Conservation (phyloP, 257 asterid species). For the Gentiana macrophylla region DNA sequence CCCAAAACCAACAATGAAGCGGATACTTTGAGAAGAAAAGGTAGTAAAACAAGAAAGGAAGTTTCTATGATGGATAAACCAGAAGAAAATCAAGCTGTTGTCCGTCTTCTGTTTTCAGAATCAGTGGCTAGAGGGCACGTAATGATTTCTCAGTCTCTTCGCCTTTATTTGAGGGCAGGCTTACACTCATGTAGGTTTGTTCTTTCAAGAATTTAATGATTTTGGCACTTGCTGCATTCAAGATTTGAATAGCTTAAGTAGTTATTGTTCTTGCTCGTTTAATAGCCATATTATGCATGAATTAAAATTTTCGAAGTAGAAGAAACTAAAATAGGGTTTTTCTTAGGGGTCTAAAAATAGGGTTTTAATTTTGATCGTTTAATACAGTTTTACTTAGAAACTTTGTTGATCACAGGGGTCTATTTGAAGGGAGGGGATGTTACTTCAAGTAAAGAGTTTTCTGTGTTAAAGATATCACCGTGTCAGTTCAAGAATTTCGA, state of each 20-base stretch:
- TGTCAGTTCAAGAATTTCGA: constrained; percentile 52
- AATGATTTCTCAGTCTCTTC: constrained; percentile 75
- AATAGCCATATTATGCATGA: no score
- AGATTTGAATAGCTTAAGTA: background rate
- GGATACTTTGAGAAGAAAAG: constrained; percentile 27
- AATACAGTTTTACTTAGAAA: background rate
- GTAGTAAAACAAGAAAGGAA: constrained; percentile 39
- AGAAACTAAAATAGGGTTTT: no score
- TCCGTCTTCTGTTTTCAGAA: constrained; percentile 49
- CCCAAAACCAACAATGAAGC: constrained; percentile 28
- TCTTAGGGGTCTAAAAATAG: no score
- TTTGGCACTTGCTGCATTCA: background rate
- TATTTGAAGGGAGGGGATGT: constrained; percentile 41
- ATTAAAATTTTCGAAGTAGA: no score
- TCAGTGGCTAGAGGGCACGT: constrained; percentile 88
- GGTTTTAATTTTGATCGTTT: background rate
- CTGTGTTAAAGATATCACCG: constrained; percentile 58
- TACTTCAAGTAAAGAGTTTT: constrained; percentile 37
- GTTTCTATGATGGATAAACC: constrained; percentile 24
- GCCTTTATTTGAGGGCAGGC: constrained; percentile 74
- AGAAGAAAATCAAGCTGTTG: constrained; percentile 30
- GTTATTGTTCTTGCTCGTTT: no score
- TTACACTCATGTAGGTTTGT: constrained; percentile 74
- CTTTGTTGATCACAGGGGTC: constrained; percentile 56
- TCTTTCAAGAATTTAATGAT: constrained; percentile 16